Conservation (phyloP, 192 early-diverging fungal species). For the Geranomyces variabilis region DNA sequence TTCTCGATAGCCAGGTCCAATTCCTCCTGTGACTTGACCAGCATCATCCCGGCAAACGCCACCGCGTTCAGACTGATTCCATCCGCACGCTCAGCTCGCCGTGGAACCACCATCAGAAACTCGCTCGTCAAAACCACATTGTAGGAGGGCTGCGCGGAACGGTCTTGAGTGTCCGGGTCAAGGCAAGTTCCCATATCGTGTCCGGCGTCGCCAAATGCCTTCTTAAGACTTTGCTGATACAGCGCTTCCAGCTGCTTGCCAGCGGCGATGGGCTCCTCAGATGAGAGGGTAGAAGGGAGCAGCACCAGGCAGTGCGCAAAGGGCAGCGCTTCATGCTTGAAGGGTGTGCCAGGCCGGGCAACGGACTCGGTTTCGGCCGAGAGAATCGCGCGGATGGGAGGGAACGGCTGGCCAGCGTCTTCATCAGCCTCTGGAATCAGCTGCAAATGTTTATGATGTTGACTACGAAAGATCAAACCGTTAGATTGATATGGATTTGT, state of each 20-base stretch:
- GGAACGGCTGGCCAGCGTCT: conserved; percentile 22
- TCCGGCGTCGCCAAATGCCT: conserved; percentile 28
- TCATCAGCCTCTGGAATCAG: conserved; percentile 50
- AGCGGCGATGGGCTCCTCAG: background rate
- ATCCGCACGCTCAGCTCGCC: conserved; percentile 33
- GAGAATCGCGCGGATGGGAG: background rate
- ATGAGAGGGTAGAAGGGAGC: background rate
- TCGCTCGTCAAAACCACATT: conserved; percentile 59
- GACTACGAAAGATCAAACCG: conserved; percentile 6
- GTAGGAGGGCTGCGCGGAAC: conserved; percentile 47
- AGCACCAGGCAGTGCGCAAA: conserved; percentile 24
- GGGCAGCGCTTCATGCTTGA: conserved; percentile 19
- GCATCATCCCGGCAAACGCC: conserved; percentile 66
- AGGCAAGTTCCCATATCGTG: conserved; percentile 28
- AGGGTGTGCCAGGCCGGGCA: background rate
- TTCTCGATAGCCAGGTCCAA: conserved; percentile 42
- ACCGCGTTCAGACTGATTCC: conserved; percentile 65
- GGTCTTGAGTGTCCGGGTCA: conserved; percentile 5
- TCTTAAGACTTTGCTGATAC: conserved; percentile 17
- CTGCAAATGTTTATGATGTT: conserved; percentile 72
- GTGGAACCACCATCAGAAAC: conserved; percentile 61
- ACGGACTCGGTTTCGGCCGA: background rate
- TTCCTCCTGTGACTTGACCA: conserved; percentile 56
- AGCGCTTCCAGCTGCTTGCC: conserved; percentile 16
- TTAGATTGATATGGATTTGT: too few species aligned